Evolutionary conservation across 2,329 filamentous ascomycete genomes (phyloP).

Genomic region (Nemania diffusa): DNA sequence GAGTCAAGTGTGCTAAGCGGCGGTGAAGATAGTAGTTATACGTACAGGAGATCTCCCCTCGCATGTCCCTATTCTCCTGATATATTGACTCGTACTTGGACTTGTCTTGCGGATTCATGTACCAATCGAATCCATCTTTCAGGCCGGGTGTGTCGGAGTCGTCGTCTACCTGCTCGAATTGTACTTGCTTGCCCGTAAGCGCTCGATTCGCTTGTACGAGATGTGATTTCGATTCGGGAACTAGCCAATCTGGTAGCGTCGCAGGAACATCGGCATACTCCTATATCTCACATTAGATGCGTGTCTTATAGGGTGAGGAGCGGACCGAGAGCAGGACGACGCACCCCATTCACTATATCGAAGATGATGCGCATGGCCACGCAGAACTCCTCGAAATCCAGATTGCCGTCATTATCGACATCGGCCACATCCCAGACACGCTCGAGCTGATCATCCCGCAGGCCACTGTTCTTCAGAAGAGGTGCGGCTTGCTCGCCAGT

Average conservation of each 20-base stretch:
- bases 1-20: not conserved
- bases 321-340: not conserved
- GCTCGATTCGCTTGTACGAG: conserved; percentile 85
- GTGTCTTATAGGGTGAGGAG: not conserved
- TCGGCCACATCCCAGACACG: conserved; percentile 97
- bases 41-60: conserved; percentile 84
- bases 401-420: conserved; percentile 94
- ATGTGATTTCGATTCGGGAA: conserved; percentile 94
- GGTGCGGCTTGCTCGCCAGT: conserved; percentile 71
- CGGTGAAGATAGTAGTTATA: not conserved
- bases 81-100: conserved; percentile 98
- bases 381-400: conserved; percentile 99
- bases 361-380: conserved; percentile 99
- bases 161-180: conserved; percentile 87
- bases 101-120: conserved; percentile 94
- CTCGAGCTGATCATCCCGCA: conserved; percentile 84
- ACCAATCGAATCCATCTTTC: conserved; percentile 99
- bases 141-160: conserved; percentile 84
- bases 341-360: conserved; percentile 91
- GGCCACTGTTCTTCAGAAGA: conserved; percentile 71
- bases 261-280: conserved; percentile 91
- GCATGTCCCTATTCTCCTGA: conserved; percentile 86
- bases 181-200: conserved; percentile 79
- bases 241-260: conserved; percentile 91
- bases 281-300: conserved; percentile 56